A percentile compares a stretch with the other conserved stretches of the same genome.
Evolutionary conservation across 169 alveolate species (phyloP).

Genomic region (Amoebophrya sp.): DNA sequence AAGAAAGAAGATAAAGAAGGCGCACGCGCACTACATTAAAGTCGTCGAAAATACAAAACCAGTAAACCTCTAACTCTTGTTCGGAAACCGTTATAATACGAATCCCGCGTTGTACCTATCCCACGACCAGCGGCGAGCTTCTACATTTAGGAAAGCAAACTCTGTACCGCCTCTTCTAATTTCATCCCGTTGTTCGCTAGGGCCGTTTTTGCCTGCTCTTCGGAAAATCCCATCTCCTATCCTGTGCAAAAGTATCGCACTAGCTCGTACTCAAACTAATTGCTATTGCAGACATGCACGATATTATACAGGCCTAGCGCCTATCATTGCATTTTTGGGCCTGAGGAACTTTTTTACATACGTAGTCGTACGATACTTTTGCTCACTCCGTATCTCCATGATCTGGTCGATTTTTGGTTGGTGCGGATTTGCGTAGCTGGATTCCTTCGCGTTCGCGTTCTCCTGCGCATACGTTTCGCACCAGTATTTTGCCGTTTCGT

Average conservation of each 20-base stretch:
- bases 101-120: no score
- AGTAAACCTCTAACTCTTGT: no score
- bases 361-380: background rate
- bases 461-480: background rate
- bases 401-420: conserved; percentile 15
- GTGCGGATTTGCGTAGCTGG: conserved; percentile 29
- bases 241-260: no score
- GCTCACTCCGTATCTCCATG: conserved; percentile 34
- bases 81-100: no score
- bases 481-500: background rate
- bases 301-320: background rate
- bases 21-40: no score
- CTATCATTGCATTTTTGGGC: background rate
- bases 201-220: conserved; percentile 36
- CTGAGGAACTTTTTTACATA: background rate
- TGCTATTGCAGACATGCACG: background rate
- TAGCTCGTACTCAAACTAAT: conserved; percentile 15
- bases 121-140: no score
- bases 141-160: background rate
- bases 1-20: no score
- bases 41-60: no score
- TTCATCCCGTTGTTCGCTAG: background rate
- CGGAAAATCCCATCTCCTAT: conserved; percentile 49
- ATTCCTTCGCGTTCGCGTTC: background rate
- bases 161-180: background rate